Base-by-base conservation (phyloP, 2,329 filamentous ascomycete genomes). In the Penicillium vulpinum region DNA sequence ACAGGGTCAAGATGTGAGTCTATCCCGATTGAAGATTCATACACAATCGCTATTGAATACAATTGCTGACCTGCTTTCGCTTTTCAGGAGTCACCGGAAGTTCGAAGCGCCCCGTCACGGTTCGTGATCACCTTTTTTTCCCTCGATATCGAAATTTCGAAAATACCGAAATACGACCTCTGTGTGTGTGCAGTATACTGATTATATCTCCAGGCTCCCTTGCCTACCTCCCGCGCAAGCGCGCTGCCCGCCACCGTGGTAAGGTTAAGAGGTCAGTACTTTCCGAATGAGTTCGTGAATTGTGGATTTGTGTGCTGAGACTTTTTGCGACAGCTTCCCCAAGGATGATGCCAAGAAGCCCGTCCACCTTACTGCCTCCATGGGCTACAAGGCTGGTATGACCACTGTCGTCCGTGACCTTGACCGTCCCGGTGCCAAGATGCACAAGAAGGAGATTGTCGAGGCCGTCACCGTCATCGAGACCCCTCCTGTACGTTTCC, bases 311-410 rank as follows among this genome's bases (percentile, higher is more conserved):
- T 68, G 68, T 69, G 64, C 68, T 73, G 63, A 76, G 62, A 72
- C 55, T 60, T 62, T 22, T 54, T 60, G 60, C 63, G 56, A 72
- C 76, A 95, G 91, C 82, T 99, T 99, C 88, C 94, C 94, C 78
- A 97, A 97, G 89, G 94, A 99, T 90, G 92, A 99, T 86, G 85
- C 92, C 77, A 97, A 97, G 90, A 96, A 97, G 89, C 91, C 92
- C 75, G 91, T 97, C 80, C 94, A 99, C 87, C 88, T 99, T 75
- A 99, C 94, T 67, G 94, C 94, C 76, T 83, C 91, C 76, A 92
- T 97, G 88, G 94, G 94, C 80, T 99, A 99, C 89, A 99, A 99
- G 91, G 94, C 94, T 79, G 94, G 94, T 81, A 99, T 99, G 94
- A 97, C 92, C 81, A 99, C 94, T 75, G 94, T 97, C 81, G 94